Base-by-base conservation (phyloP, 352 stramenopile genomes). In the Blastocystis sp. region DNA sequence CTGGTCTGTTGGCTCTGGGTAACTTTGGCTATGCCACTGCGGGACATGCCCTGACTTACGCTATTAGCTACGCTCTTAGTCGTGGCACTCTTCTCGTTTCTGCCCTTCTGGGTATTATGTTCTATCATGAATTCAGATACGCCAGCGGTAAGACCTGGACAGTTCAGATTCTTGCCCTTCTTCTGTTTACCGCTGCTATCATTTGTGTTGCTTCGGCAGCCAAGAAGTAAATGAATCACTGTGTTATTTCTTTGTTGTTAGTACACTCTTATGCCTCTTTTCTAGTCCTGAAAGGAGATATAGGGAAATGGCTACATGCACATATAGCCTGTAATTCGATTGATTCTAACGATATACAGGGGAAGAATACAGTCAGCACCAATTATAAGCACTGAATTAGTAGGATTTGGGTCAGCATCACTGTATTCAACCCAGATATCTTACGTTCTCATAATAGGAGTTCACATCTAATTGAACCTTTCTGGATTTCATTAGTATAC, bases 31-130 rank as follows among this genome's bases (percentile, higher is more conserved):
- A 78, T 87, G 77, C 77, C 11, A 62, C 77, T 19, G 45, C 77
- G 69, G 77, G 77, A 43, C 28, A 40, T 69, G 28, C 77, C 40
- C 71, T 81, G 17, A 34, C 40, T 54, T 63, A 57, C 66, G 59
- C 77, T 81, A 77, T 87, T 78, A 87, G 77, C 48, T 87, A 87
- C 45, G 61, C 77, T 78, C 45, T 87, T 24, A 77, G 62, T 63
- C 77, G 77, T 87, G 77, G 77, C 1, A 87, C 65, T 38, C 62
- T 87, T 62, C 65, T 87, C 34, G 65, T 87, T 59, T 74, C 77
- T 52, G 77, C 77, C 48, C 65, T 87, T 62, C 52, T 43, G 59
- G 77, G 77, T 62, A 77, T 87, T 65, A 10, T 76, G 34, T 87
- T 42, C 45, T 87, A 87, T 43, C 7, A 77, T 45, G 77, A 87